Percentiles rank a stretch among this genome's conserved stretches.
phyloP scores from a whole-genome alignment of 352 stramenopile genomes.

The Phytophthora multivora region DNA sequence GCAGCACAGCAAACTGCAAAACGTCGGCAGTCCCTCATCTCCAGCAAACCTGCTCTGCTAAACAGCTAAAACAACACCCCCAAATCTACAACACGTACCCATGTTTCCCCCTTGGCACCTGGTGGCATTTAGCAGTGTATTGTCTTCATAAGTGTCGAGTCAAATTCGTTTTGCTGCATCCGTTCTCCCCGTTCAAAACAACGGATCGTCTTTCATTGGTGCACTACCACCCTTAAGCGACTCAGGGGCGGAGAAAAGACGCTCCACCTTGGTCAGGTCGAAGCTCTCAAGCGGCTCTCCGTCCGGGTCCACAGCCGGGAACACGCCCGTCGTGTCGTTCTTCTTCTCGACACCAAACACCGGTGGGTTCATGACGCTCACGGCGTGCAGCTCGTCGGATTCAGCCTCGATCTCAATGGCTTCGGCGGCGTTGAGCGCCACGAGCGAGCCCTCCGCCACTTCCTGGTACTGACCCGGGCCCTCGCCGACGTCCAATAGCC shows the following conservation, averaged over 20 bases:
- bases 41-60: background rate
- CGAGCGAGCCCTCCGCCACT: conserved; percentile 53
- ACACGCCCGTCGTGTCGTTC: conserved; percentile 55
- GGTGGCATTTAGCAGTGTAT: conserved; percentile 15
- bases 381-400: conserved; percentile 67
- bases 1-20: conserved; percentile 12
- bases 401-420: conserved; percentile 55
- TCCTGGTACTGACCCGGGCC: conserved; percentile 39
- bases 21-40: conserved; percentile 6
- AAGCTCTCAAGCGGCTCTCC: conserved; percentile 64
- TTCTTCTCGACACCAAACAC: conserved; percentile 61
- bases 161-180: background rate
- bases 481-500: conserved; percentile 55
- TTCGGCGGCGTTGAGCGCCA: conserved; percentile 69
- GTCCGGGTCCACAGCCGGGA: conserved; percentile 71
- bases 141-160: conserved; percentile 9
- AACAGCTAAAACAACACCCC: background rate
- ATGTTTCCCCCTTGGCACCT: background rate
- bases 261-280: conserved; percentile 48
- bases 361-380: conserved; percentile 86
- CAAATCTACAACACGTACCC: conserved; percentile 9
- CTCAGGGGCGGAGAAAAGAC: conserved; percentile 75
- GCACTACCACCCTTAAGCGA: conserved; percentile 77
- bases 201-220: conserved; percentile 81
- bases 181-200: conserved; percentile 53